Base-by-base conservation (phyloP, 345 rosid genomes). In the Cardiospermum halicacabum region DNA sequence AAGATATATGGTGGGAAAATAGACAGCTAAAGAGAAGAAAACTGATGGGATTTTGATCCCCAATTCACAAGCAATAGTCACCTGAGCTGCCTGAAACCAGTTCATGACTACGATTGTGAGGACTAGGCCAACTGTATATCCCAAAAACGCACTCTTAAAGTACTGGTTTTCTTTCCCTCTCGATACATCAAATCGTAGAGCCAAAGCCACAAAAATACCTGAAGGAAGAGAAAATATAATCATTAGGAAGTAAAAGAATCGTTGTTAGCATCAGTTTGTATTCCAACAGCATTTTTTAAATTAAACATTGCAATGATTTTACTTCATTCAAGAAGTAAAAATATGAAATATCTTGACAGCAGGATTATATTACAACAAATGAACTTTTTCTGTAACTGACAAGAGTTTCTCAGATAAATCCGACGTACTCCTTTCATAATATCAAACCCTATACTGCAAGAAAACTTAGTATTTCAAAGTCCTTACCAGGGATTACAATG, bases 81-180 rank as follows among this genome's bases (percentile, higher is more conserved):
- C 99, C 96, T 95, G 99, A 18, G 99, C 97, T 50, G 99, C 97
- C 80, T 95, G 97, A 71, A 95, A 91, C 99, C 97, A 95, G 85
- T 95, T 95, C 99, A 95, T 95, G 69, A 91, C 97, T 53, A 86
- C 47, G 58, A 91, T 95, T 15, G 99, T 95, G 48, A 89, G 93
- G 58, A 95, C 72, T 51, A 95, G 48, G 27, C 99, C 99, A 61
- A 70, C 79, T 3, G 74, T 32, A 62, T 95, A 95, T 53, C 99
- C 99, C 16, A 89, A 56, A 71, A 91, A 91, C 11, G 99, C 97
- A 78, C 99, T 95, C 74, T 86, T 91, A 58, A 95, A 95, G 72
- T 95, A 95, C 56, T 91, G 99, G 77, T 83, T 80, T 31, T 71
- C 72, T 66, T 83, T 91, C 50, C 87, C 96, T 72, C 99, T 89